Conservation (phyloP, 306 rosid genomes). For the Prunus mume region DNA sequence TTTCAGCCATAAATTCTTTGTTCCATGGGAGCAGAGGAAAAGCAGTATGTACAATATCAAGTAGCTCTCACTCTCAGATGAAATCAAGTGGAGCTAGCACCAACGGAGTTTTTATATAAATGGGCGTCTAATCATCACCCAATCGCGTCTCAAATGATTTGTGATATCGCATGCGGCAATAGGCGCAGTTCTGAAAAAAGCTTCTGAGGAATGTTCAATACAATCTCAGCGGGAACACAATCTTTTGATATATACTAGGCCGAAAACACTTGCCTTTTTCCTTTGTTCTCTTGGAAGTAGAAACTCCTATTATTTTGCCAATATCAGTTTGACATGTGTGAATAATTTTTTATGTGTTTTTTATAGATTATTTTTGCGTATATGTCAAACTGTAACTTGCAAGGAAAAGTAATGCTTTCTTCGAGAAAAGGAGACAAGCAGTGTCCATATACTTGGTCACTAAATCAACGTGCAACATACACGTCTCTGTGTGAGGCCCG, state of each 20-base stretch:
- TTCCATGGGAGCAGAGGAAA: background rate
- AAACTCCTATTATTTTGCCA: no score
- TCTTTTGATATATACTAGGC: background rate
- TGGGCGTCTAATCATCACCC: conserved; percentile 36
- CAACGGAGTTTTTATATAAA: background rate
- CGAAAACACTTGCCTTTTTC: no score
- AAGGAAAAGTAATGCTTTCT: no score
- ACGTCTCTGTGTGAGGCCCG: background rate
- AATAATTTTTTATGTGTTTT: no score
- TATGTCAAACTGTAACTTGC: no score
- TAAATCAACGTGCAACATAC: background rate
- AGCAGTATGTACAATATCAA: background rate
- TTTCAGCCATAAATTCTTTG: background rate
- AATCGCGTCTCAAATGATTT: conserved; percentile 27
- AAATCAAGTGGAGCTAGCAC: conserved; percentile 19
- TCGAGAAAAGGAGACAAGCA: no score
- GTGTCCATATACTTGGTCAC: background rate
- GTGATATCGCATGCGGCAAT: background rate
- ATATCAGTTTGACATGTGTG: no score
- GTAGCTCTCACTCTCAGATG: background rate
- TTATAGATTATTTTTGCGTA: no score
- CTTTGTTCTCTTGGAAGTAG: no score
- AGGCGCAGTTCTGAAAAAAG: background rate
- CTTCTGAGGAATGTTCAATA: background rate
- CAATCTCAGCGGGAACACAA: background rate